Conservation (phyloP, 108 stramenopile species). For the Fistulifera solaris region DNA sequence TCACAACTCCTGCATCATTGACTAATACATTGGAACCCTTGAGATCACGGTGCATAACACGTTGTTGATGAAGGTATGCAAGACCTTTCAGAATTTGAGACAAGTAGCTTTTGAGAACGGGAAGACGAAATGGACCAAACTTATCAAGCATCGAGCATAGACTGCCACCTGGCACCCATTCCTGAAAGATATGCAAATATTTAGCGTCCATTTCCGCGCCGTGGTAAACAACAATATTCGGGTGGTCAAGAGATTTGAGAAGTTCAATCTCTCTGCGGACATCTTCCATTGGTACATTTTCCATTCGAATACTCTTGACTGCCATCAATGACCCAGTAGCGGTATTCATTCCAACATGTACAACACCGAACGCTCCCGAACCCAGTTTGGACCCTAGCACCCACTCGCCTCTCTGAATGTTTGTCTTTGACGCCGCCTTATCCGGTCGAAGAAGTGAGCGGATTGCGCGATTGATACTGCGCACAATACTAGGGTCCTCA, state of each 20-base stretch:
- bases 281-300: slow-evolving; percentile 30
- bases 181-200: slow-evolving; percentile 90
- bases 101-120: slow-evolving; percentile 71
- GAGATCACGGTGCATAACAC: slow-evolving; percentile 93
- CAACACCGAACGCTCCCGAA: slow-evolving; percentile 88
- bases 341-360: slow-evolving; percentile 90
- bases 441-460: too few species aligned
- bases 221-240: slow-evolving; percentile 90
- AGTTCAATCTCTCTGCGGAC: slow-evolving; percentile 79
- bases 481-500: too few species aligned
- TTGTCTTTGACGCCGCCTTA: too few species aligned
- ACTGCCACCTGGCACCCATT: slow-evolving; percentile 94
- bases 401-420: slow-evolving; percentile 37
- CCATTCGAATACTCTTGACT: slow-evolving; percentile 56
- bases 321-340: slow-evolving; percentile 86
- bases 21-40: slow-evolving; percentile 94
- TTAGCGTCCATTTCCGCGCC: slow-evolving; percentile 80
- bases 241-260: slow-evolving; percentile 81
- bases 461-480: too few species aligned
- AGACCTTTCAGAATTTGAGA: slow-evolving; percentile 85
- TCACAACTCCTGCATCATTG: slow-evolving; percentile 83
- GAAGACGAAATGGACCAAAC: slow-evolving; percentile 80
- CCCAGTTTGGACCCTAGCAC: slow-evolving; percentile 85
- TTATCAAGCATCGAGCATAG: slow-evolving; percentile 65
- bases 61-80: slow-evolving; percentile 79